Base-by-base conservation (phyloP, 1,139 yeast species). In the Zygotorulaspora mrakii region DNA sequence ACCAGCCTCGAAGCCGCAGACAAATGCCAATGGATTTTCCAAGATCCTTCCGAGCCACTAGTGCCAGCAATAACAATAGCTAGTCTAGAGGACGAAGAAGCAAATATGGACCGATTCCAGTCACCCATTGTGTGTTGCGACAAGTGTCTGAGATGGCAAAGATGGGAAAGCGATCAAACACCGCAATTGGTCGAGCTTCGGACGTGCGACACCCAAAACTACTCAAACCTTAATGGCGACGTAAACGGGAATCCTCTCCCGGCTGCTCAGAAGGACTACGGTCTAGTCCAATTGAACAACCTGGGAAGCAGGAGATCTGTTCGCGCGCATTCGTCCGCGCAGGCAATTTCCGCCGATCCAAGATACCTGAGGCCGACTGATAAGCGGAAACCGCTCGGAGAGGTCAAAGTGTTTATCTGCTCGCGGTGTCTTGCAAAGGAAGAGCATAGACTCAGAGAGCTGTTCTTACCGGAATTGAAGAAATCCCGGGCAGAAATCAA, bases 111-210 rank as follows among this genome's bases (percentile, higher is more conserved):
- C 65, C 16, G n/a, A 27, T 21, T 36, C 26, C 50, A 22, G 24
- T 42, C 13, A 37, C 49, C 54, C 8, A 45, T 59, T n/a, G 39
- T 61, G 4, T 54, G 61, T 43, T 59, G 65, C 47, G 61, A 58
- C 14, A 37, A 47, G 40, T 54, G 71, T 42, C 46, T 50, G 17
- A 50, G 50, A 34, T 62, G 66, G 66, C 59, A 57, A 35, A 62
- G 58, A 39, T 59, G 60, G 59, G 55, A 53, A 14, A 57, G 59
- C 33, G 31, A 29, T 24, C 57, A 55, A 33, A 28, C 45, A 8
- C 27, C 42, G 11, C 37, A 39, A 7, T 34, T 46, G 24, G 41
- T 39, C 27, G 52, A 44, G 38, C 40, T 40, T 31, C 39, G 40
- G 16, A 14, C 42, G 4, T 42, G 39, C 25, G 42, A 33, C 31